Conservation (phyloP, 768 basidiomycete species). For the Termitomyces sp. region DNA sequence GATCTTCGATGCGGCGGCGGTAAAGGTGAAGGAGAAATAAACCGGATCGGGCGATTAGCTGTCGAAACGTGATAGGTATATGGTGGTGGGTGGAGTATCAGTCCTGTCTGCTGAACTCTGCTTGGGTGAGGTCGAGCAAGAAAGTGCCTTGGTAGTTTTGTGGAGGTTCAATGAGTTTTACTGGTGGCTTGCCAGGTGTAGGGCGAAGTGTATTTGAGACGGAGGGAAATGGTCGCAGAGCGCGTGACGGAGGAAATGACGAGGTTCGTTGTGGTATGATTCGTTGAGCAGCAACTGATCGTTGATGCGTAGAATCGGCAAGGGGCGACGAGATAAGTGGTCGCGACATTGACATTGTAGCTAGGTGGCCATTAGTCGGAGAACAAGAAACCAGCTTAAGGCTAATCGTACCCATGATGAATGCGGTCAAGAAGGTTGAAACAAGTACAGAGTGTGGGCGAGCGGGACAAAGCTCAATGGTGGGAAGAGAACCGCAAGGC, state of each 20-base stretch:
- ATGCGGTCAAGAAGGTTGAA: constrained; percentile 5
- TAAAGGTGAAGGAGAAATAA: not conserved
- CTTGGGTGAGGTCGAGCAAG: constrained; percentile 76
- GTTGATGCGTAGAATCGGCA: constrained; percentile 33
- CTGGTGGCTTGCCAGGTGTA: constrained; percentile 33
- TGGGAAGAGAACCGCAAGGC: not conserved
- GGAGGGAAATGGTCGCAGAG: constrained; percentile 72
- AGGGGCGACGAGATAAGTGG: constrained; percentile 61
- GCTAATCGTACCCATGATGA: constrained; percentile 32
- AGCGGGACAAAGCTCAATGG: constrained; percentile 4
- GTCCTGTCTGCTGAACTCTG: constrained; percentile 68
- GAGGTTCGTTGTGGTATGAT: constrained; percentile 36
- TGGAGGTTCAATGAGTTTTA: constrained; percentile 79
- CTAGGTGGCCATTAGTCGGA: constrained; percentile 17
- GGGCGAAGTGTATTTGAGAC: constrained; percentile 40
- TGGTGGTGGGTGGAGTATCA: constrained; percentile 8
- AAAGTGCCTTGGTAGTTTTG: constrained; percentile 65
- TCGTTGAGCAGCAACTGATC: constrained; percentile 23
- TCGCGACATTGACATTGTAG: constrained; percentile 41
- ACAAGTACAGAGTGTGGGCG: constrained; percentile 1
- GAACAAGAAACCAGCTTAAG: not conserved
- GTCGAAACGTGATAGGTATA: constrained; percentile 5
- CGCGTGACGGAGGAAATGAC: constrained; percentile 67
- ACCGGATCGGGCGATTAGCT: not conserved
- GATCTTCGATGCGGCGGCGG: not conserved